These are phyloP conservation scores for Talaromyces islandicus DNA, from an alignment of 2,329 filamentous ascomycete genomes.

Conservation along the genomic window DNA sequence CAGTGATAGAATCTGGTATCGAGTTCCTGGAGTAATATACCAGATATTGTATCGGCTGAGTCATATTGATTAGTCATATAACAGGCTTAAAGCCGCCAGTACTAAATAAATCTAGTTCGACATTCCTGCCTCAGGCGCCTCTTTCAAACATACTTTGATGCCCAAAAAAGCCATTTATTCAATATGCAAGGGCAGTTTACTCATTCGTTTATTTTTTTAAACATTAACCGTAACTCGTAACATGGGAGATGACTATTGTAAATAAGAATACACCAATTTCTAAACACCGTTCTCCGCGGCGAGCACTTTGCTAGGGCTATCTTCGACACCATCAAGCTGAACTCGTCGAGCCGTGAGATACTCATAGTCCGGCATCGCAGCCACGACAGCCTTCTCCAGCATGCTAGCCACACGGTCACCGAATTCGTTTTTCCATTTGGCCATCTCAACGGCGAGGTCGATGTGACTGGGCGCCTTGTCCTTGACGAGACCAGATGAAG, in stretches of 20 bases:
- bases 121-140: too few relatives aligned
- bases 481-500: constrained; percentile 28
- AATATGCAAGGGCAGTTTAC: not conserved
- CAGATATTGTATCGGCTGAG: too few relatives aligned
- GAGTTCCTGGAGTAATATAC: too few relatives aligned
- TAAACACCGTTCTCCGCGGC: not conserved
- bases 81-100: too few relatives aligned
- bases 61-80: too few relatives aligned
- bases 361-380: constrained; percentile 36
- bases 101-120: too few relatives aligned
- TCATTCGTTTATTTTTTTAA: not conserved
- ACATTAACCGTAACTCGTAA: not conserved
- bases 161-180: too few relatives aligned
- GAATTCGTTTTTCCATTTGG: constrained; percentile 33
- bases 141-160: too few relatives aligned
- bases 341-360: constrained; percentile 25
- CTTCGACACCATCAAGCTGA: constrained; percentile 2
- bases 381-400: constrained; percentile 21
- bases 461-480: constrained; percentile 23
- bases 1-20: too few relatives aligned
- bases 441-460: constrained; percentile 26
- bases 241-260: not conserved
- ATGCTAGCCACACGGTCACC: constrained; percentile 20
- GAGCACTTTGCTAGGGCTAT: not conserved
- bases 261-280: not conserved